phyloP scores from a whole-genome alignment of 23 red algal species.

The Gracilaria gracilis region DNA sequence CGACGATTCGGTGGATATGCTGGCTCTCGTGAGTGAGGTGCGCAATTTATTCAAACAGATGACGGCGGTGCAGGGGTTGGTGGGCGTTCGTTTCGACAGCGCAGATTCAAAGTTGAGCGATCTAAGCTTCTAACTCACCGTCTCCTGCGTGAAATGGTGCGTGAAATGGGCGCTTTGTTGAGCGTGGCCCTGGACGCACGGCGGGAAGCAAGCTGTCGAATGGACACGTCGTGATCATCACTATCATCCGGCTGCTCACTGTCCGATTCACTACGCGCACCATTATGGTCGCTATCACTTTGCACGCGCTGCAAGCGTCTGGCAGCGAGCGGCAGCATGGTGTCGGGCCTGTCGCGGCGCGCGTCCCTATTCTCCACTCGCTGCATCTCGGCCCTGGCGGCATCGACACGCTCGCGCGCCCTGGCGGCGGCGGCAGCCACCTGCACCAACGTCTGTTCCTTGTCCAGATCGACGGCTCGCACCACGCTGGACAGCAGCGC shows the following conservation, averaged over 20 bases:
- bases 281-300: constrained; percentile 2
- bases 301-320: not conserved
- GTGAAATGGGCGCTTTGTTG: too few species aligned
- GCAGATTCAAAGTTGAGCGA: not conserved
- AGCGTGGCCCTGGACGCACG: not conserved
- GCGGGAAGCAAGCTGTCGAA: not conserved
- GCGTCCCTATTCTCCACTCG: not conserved
- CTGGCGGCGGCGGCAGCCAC: not conserved
- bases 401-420: not conserved
- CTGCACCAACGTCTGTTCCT: not conserved
- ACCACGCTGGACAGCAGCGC: not conserved
- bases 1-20: constrained; percentile 36
- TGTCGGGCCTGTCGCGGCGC: not conserved
- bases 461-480: not conserved
- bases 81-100: constrained; percentile 15
- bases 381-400: not conserved
- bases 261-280: not conserved
- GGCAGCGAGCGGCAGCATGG: not conserved
- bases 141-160: not conserved
- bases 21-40: not conserved
- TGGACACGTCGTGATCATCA: not conserved
- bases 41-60: constrained; percentile 26
- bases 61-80: constrained; percentile 28
- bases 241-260: not conserved
- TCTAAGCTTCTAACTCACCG: not conserved